phyloP scores from a whole-genome alignment of 129 eudicot genomes.

The Flaveria sonorensis region DNA sequence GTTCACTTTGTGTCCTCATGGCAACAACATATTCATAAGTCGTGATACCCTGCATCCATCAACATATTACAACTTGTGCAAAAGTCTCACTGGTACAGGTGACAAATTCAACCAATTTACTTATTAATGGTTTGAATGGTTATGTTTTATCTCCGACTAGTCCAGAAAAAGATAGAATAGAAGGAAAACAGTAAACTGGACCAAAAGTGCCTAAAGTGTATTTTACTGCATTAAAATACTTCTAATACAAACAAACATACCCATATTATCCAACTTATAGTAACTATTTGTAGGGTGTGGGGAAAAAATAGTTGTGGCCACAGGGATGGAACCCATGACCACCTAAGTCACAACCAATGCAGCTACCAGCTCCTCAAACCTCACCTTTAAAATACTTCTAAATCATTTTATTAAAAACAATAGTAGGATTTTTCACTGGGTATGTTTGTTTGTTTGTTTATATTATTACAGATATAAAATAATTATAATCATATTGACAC shows the following conservation, averaged over 20 bases:
- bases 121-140: not conserved
- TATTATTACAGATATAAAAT: not conserved
- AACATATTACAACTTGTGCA: not conserved
- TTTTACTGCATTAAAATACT: too few relatives aligned
- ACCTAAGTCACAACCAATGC: too few relatives aligned
- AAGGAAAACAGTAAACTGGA: not conserved
- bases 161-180: too few relatives aligned
- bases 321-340: too few relatives aligned
- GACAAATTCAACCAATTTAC: not conserved
- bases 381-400: too few relatives aligned
- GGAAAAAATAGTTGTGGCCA: too few relatives aligned
- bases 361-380: too few relatives aligned
- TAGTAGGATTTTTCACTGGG: too few relatives aligned
- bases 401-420: too few relatives aligned
- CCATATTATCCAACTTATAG: too few relatives aligned
- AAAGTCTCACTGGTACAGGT: not conserved
- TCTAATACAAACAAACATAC: too few relatives aligned
- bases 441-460: not conserved
- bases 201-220: not conserved
- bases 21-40: constrained; percentile 96
- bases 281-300: too few relatives aligned
- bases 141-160: not conserved
- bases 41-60: constrained; percentile 72
- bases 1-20: constrained; percentile 85
- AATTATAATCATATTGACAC: not conserved